These are phyloP conservation scores for Metschnikowia henanensis DNA, from an alignment of 805 yeast species.

Conservation along the genomic window DNA sequence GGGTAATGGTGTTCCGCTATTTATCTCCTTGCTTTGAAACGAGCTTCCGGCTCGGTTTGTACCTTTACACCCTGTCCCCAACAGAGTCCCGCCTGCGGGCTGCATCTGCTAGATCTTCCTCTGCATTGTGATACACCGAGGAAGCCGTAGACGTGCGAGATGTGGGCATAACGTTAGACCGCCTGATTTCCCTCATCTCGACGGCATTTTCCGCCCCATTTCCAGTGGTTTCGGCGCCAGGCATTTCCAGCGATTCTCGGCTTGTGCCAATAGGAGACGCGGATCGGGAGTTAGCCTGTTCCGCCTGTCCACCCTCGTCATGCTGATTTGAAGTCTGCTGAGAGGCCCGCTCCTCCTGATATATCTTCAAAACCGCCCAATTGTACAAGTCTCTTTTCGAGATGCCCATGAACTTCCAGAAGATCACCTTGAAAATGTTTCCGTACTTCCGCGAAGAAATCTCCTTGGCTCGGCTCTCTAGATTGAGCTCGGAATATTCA, in stretches of 20 bases:
- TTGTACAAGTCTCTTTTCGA: conserved; percentile 46
- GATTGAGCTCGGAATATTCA: conserved; percentile 30
- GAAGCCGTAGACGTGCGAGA: background rate
- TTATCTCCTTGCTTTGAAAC: no score
- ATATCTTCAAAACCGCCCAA: conserved; percentile 44
- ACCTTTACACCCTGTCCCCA: conserved; percentile 6
- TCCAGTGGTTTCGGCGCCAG: background rate
- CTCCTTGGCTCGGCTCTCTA: conserved; percentile 47
- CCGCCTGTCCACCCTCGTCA: background rate
- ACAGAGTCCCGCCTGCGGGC: conserved; percentile 11
- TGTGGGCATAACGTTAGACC: background rate
- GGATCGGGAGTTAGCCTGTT: background rate
- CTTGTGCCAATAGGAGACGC: background rate
- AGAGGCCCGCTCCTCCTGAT: conserved; percentile 14
- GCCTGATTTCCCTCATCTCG: conserved; percentile 9
- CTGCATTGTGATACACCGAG: conserved; percentile 7
- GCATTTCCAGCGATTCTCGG: background rate
- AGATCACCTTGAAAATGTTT: conserved; percentile 31
- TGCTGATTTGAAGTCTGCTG: background rate
- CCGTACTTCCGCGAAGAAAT: conserved; percentile 36
- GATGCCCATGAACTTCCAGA: conserved; percentile 62
- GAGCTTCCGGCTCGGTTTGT: no score
- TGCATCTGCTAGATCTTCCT: conserved; percentile 12
- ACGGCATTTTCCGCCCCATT: background rate
- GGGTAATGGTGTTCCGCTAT: no score